Conservation (phyloP, 202 grass and related monocot genomes). For the Zoysia matrella region DNA sequence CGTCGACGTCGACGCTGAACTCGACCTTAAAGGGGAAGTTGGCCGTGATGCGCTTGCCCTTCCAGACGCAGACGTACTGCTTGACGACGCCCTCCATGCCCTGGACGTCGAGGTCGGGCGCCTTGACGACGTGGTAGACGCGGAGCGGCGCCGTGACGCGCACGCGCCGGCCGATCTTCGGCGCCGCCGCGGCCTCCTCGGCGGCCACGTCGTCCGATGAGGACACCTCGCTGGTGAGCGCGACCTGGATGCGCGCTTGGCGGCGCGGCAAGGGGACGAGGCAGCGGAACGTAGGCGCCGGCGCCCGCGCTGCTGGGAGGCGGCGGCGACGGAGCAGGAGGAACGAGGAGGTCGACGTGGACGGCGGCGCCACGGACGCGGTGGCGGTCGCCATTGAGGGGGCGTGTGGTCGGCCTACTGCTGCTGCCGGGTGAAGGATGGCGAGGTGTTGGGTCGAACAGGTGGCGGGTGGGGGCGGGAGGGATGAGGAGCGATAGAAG, state of each 20-base stretch:
- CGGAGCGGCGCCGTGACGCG: constrained; percentile 81
- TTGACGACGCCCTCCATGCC: constrained; percentile 88
- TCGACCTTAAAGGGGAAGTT: constrained; percentile 80
- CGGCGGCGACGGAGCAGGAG: constrained; percentile 45
- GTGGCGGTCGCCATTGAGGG: constrained; percentile 56
- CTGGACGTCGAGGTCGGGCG: constrained; percentile 81
- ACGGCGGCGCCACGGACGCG: constrained; percentile 51
- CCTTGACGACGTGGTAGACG: constrained; percentile 94
- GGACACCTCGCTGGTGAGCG: constrained; percentile 59
- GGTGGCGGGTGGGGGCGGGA: constrained; percentile 47
- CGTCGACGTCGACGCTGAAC: constrained; percentile 58
- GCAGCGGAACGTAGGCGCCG: constrained; percentile 8
- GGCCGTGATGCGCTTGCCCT: constrained; percentile 52
- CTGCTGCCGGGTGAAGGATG: neutral
- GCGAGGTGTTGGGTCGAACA: constrained; percentile 52
- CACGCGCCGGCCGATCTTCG: constrained; percentile 76
- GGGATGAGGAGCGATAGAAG: constrained; percentile 41
- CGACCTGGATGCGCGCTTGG: constrained; percentile 59
- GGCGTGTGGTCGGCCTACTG: neutral
- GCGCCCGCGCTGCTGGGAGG: neutral
- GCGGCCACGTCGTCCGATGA: constrained; percentile 44
- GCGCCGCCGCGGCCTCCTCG: constrained; percentile 70
- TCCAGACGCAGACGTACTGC: constrained; percentile 84
- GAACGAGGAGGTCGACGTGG: constrained; percentile 53
- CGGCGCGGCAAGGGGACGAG: constrained; percentile 17